Evolutionary conservation across 148 eudicot genomes (phyloP), one percentile per base, ranked within the genome.

Genomic region (Bassia scoparia): DNA sequence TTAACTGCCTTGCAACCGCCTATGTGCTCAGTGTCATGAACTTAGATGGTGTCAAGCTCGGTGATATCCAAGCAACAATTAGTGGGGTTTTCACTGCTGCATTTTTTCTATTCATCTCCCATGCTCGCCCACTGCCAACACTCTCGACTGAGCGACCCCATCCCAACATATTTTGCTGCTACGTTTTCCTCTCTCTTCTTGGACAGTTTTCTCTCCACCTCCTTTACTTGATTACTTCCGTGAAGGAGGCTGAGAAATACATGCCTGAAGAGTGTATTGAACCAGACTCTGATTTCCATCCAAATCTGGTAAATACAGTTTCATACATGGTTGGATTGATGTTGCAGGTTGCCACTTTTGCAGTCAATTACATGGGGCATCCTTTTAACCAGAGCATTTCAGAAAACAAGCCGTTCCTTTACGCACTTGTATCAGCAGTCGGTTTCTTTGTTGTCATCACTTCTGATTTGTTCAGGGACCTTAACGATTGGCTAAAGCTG

Each of bases 261-360:
- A 94, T 94, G 98, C 98, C 98, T 3, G 98, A 89, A 14, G 98
- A 89, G 72, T 94, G 98, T 67, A 88, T 94, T 4, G 98, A 94
- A 61, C 98, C 97, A 0, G 97, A 94, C 74, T 94, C 98, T 0
- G 87, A 81, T 1, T 91, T 94, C 78, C 96, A 94, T 73, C 97
- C 97, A 9, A 94, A 91, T 61, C 82, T 94, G 67, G 97, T 94
- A 41, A 91, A 94, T 49, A 94, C 98, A 0, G 97, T 94, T 55
- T 91, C 96, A 4, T 94, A 94, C 82, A 94, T 91, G 96, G 97
- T 91, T 50, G 86, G 85, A 56, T 53, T 94, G 89, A 94, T 94
- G 98, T 87, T 94, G 52, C 98, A 94, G 78, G 98, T 94, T 68
- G 97, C 98, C 34, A 94, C 97, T 29, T 94, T 94, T 85, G 98